These are phyloP conservation scores for Edaphochlamys debaryana DNA, from an alignment of 139 green algal species.

Conservation along the genomic window DNA sequence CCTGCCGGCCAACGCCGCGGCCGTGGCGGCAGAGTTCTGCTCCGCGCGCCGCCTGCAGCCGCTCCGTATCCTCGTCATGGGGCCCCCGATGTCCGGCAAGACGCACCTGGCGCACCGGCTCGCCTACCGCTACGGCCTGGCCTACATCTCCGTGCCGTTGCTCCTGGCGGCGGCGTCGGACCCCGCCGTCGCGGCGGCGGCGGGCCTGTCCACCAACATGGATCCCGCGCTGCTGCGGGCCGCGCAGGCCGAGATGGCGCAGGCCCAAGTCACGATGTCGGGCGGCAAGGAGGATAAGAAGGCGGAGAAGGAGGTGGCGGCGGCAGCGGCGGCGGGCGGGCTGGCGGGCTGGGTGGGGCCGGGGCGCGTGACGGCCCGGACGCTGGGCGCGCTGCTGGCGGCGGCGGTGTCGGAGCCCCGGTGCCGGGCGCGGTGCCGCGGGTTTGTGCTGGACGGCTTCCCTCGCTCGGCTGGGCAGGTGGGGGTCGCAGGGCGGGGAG, in stretches of 20 bases:
- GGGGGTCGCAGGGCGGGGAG: no score
- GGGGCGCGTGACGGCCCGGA: constrained; percentile 42
- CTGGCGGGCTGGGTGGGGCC: constrained; percentile 29
- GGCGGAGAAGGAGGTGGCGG: not conserved
- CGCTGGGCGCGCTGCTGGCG: constrained; percentile 45
- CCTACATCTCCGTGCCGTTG: constrained; percentile 41
- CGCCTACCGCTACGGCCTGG: constrained; percentile 44
- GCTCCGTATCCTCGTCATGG: constrained; percentile 52
- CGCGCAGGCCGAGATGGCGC: not conserved
- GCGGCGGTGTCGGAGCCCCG: constrained; percentile 22
- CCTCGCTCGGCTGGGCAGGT: constrained; percentile 27
- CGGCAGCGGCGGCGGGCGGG: not conserved
- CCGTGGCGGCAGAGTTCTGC: constrained; percentile 32
- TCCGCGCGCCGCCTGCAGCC: constrained; percentile 38
- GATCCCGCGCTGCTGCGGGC: not conserved
- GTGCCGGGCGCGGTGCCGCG: constrained; percentile 8
- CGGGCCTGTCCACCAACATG: constrained; percentile 6
- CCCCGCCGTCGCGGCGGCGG: constrained; percentile 5
- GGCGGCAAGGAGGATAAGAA: not conserved
- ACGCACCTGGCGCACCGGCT: constrained; percentile 33
- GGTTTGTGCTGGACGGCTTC: constrained; percentile 62
- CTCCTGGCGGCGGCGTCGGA: constrained; percentile 49
- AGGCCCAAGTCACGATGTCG: no score
- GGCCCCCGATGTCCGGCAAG: constrained; percentile 55
- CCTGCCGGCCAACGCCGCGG: constrained; percentile 27